A percentile compares a stretch with the other conserved stretches of the same genome.
phyloP scores from a whole-genome alignment of 2,329 filamentous ascomycete species.

The Chrysoporthe deuterocubensis region DNA sequence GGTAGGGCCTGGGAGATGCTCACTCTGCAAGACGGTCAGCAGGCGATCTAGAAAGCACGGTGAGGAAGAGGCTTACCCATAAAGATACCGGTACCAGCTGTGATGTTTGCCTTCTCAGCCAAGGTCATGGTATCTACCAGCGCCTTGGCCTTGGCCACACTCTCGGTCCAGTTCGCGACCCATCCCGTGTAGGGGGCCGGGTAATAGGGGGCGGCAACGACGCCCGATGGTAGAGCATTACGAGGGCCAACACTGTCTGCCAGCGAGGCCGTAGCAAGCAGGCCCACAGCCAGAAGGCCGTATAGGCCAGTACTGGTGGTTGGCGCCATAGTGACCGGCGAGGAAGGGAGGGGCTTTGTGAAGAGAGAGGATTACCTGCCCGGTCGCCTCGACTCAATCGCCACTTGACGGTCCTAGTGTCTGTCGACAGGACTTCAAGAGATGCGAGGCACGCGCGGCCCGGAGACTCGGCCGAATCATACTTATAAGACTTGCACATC shows the following conservation, averaged over 20 bases:
- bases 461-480: conserved; percentile 21
- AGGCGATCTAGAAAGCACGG: background rate
- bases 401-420: conserved; percentile 4
- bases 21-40: conserved; percentile 32
- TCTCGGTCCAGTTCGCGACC: conserved; percentile 67
- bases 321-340: conserved; percentile 21
- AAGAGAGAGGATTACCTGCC: conserved; percentile 19
- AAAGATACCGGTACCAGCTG: conserved; percentile 69
- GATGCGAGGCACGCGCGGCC: conserved; percentile 8
- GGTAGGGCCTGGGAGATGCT: conserved; percentile 15
- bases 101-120: conserved; percentile 80
- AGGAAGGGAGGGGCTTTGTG: background rate
- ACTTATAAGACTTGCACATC: conserved; percentile 13
- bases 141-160: conserved; percentile 70
- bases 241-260: conserved; percentile 34
- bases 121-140: conserved; percentile 78
- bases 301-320: conserved; percentile 5
- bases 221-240: conserved; percentile 40
- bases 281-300: conserved; percentile 15
- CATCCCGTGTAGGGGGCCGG: conserved; percentile 75
- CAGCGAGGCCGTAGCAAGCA: conserved; percentile 30
- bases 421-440: conserved; percentile 5
- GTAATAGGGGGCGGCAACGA: conserved; percentile 66
- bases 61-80: conserved; percentile 58
- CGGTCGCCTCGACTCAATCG: conserved; percentile 14